phyloP scores from a whole-genome alignment of 2,329 filamentous ascomycete species.

The Epichloe amarillans region DNA sequence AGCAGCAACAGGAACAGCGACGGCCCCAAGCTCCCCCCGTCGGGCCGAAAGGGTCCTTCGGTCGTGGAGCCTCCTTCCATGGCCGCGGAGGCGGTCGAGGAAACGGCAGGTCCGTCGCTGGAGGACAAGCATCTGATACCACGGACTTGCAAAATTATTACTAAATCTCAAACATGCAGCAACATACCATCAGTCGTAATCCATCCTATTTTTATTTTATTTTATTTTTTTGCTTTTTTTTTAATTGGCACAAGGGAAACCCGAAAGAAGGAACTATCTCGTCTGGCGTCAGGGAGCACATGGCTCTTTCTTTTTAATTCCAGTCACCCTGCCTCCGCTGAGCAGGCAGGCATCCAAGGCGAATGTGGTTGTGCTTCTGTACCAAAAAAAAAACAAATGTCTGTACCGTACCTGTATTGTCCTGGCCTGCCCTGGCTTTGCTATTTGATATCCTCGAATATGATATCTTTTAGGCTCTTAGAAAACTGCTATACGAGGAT shows the following conservation, averaged over 20 bases:
- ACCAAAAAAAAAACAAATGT: no score
- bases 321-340: no score
- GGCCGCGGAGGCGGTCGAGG: conserved; percentile 8
- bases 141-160: conserved; percentile 29
- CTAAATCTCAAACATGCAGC: conserved; percentile 9
- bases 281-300: background rate
- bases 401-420: no score
- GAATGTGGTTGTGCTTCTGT: background rate
- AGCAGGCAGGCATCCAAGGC: no score
- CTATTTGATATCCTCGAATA: no score
- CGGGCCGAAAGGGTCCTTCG: conserved; percentile 6
- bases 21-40: conserved; percentile 9
- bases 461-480: no score
- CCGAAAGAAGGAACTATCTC: no score
- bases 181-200: background rate
- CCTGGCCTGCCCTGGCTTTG: no score
- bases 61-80: background rate
- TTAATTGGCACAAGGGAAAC: no score
- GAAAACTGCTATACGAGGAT: no score
- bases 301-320: background rate
- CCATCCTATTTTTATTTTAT: no score
- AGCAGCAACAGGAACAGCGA: conserved; percentile 1
- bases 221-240: no score
- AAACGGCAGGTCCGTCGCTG: conserved; percentile 13
- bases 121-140: conserved; percentile 13